These are phyloP conservation scores for Tripidium arundinaceum DNA, from an alignment of 202 grass and related monocot species.

Conservation along the genomic window DNA sequence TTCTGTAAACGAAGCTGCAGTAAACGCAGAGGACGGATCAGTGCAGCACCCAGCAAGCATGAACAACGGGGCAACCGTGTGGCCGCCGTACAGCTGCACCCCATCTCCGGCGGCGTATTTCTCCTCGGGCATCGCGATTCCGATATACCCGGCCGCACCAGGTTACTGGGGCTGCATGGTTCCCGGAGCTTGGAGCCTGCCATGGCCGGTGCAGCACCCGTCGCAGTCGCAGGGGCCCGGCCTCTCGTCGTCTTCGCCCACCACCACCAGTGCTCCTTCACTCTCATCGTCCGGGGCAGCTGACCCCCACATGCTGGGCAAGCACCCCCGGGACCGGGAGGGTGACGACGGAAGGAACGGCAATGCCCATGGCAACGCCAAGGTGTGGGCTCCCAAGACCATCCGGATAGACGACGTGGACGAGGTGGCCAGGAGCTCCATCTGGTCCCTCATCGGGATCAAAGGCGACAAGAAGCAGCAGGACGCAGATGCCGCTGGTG, in stretches of 20 bases:
- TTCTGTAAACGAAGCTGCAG: not conserved
- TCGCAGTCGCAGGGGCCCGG: no score
- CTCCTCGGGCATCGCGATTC: conserved; percentile 44
- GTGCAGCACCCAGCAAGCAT: conserved; percentile 24
- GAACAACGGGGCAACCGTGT: no score
- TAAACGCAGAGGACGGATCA: not conserved
- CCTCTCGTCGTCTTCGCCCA: not conserved
- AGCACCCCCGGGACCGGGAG: conserved; percentile 18
- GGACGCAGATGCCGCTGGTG: no score
- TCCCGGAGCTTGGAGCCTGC: conserved; percentile 39
- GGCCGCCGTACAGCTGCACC: conserved; percentile 44
- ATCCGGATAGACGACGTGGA: conserved; percentile 51
- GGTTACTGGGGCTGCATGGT: conserved; percentile 43
- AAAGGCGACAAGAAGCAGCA: conserved; percentile 20
- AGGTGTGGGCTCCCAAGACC: conserved; percentile 45
- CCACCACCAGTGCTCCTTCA: not conserved
- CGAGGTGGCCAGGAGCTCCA: conserved; percentile 53
- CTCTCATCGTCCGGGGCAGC: not conserved
- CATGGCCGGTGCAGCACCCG: conserved; percentile 23
- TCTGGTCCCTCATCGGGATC: conserved; percentile 36
- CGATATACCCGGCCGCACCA: conserved; percentile 39
- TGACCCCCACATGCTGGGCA: conserved; percentile 20
- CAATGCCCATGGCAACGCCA: not conserved
- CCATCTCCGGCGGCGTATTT: conserved; percentile 36
- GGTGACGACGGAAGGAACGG: not conserved